Conservation (phyloP, 805 yeast genomes). For the Barnettozyma siamensis region DNA sequence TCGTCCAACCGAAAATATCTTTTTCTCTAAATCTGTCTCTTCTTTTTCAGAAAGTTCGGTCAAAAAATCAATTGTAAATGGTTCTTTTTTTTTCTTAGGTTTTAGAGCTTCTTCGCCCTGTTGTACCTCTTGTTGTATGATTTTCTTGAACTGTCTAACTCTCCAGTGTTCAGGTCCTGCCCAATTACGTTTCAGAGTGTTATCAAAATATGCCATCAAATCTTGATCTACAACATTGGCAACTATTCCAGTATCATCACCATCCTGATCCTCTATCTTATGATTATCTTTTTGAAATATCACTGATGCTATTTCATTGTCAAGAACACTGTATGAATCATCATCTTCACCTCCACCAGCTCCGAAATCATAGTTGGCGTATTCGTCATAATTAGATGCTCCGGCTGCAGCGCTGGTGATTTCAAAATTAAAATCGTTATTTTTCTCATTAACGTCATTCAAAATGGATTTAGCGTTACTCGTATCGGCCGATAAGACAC, state of each 20-base stretch:
- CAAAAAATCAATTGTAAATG: slow-evolving; percentile 39
- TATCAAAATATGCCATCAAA: slow-evolving; percentile 77
- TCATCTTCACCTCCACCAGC: slow-evolving; percentile 18
- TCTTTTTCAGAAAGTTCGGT: slow-evolving; percentile 29
- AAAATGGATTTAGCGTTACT: slow-evolving; percentile 44
- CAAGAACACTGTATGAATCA: slow-evolving; percentile 21
- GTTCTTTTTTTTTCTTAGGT: slow-evolving; percentile 32
- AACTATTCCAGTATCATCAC: slow-evolving; percentile 20
- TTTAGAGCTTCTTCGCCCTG: slow-evolving; percentile 20
- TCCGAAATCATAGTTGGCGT: slow-evolving; percentile 16
- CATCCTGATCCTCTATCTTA: slow-evolving; percentile 15
- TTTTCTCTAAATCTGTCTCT: slow-evolving; percentile 33
- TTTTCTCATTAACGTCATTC: slow-evolving; percentile 33
- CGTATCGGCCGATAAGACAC: slow-evolving; percentile 47
- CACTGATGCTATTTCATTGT: slow-evolving; percentile 20
- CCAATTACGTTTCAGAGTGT: slow-evolving; percentile 66
- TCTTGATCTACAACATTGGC: slow-evolving; percentile 46
- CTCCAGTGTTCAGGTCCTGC: slow-evolving; percentile 94
- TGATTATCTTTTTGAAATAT: slow-evolving; percentile 18
- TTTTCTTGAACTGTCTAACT: slow-evolving; percentile 52
- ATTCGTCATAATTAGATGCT: slow-evolving; percentile 16
- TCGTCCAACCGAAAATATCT: slow-evolving; percentile 35
- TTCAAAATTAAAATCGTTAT: slow-evolving; percentile 3
- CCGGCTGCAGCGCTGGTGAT: slow-evolving; percentile 16
- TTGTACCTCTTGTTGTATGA: slow-evolving; percentile 7